These are phyloP conservation scores for Phytopythium kandeliae DNA, from an alignment of 352 stramenopile species.

Conservation along the genomic window DNA sequence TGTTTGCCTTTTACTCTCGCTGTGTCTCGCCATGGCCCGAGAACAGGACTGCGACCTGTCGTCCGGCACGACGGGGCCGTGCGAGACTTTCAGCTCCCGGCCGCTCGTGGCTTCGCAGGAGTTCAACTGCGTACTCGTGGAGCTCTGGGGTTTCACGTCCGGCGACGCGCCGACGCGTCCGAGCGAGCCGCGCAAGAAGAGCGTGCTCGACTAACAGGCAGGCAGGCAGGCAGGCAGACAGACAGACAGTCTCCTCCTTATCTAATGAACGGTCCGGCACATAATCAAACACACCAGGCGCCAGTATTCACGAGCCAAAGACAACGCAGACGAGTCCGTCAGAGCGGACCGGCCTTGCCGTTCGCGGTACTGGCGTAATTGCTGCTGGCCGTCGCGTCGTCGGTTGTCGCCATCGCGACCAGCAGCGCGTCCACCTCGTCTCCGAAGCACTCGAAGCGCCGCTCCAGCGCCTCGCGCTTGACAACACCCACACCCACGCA, in stretches of 20 bases:
- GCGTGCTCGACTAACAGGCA: conserved; percentile 51
- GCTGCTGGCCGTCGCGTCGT: neutral
- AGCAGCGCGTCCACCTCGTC: neutral
- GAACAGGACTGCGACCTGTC: conserved; percentile 82
- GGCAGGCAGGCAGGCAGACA: too few species aligned
- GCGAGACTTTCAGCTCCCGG: conserved; percentile 83
- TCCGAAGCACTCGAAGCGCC: conserved; percentile 11
- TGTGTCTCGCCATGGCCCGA: too few species aligned
- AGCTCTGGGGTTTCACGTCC: conserved; percentile 83
- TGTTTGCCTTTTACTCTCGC: too few species aligned
- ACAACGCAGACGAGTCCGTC: conserved; percentile 12
- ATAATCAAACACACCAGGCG: too few species aligned
- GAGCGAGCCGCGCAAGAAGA: conserved; percentile 43
- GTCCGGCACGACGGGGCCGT: conserved; percentile 74
- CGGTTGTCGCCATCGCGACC: neutral
- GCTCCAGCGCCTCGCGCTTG: conserved; percentile 16
- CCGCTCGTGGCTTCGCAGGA: conserved; percentile 73
- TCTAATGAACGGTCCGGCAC: too few species aligned
- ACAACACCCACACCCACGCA: conserved; percentile 1
- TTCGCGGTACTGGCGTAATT: neutral
- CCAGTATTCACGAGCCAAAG: too few species aligned
- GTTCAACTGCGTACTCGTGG: conserved; percentile 76
- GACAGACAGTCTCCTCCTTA: too few species aligned
- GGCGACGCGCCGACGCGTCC: conserved; percentile 37
- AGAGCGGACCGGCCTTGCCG: neutral